These are phyloP conservation scores for Coprinellus micaceus DNA, from an alignment of 768 basidiomycete species.

Conservation along the genomic window DNA sequence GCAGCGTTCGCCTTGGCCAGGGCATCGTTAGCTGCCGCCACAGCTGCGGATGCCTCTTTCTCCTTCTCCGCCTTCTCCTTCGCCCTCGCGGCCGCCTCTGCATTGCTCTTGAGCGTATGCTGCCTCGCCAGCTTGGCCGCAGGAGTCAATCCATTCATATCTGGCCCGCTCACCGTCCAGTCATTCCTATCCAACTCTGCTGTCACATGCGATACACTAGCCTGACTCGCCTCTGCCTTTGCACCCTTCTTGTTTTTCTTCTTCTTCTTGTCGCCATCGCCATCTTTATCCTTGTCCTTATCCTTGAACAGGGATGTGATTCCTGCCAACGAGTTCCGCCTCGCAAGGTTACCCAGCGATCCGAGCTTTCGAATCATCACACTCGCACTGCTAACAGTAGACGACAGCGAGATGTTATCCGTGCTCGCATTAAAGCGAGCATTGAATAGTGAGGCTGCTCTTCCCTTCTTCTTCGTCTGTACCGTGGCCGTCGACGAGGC, in stretches of 20 bases:
- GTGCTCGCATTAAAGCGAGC: constrained; percentile 82
- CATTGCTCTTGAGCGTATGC: constrained; percentile 87
- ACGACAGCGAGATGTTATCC: constrained; percentile 92
- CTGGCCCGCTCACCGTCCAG: constrained; percentile 53
- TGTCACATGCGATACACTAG: constrained; percentile 76
- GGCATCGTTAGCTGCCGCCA: constrained; percentile 29
- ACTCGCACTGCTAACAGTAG: constrained; percentile 90
- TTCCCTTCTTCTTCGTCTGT: constrained; percentile 66
- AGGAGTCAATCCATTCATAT: constrained; percentile 78
- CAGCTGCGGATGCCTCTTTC: constrained; percentile 37
- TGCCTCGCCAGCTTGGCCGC: constrained; percentile 87
- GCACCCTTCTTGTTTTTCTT: constrained; percentile 48
- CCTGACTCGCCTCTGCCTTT: constrained; percentile 63
- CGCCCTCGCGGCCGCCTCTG: constrained; percentile 67
- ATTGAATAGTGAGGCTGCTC: constrained; percentile 80
- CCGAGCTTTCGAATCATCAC: constrained; percentile 97
- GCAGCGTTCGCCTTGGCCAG: constrained; percentile 19
- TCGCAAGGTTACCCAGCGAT: constrained; percentile 81
- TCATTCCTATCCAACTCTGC: constrained; percentile 79
- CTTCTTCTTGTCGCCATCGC: constrained; percentile 20
- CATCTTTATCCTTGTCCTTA: no score
- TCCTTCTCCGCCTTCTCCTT: constrained; percentile 59
- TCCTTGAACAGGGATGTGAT: constrained; percentile 95
- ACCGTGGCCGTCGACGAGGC: constrained; percentile 41
- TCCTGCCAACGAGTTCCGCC: constrained; percentile 84